phyloP scores from a whole-genome alignment of 208 protist species.

The Balamuthia mandrillaris region DNA sequence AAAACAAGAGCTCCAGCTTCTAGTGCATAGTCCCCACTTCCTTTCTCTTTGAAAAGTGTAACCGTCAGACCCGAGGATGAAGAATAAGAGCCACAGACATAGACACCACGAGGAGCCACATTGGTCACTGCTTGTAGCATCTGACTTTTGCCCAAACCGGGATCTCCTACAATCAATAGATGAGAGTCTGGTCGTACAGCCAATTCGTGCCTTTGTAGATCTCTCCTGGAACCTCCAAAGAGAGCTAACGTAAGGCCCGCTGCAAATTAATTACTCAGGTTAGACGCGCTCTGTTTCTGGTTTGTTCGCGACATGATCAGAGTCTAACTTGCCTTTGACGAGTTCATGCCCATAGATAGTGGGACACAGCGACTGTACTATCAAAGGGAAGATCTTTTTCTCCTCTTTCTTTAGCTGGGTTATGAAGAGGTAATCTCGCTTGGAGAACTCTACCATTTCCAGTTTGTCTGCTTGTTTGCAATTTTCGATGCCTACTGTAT shows the following conservation, averaged over 20 bases:
- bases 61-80: conserved; percentile 96
- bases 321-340: conserved; percentile 60
- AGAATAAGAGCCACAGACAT: conserved; percentile 97
- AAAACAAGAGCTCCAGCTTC: conserved; percentile 88
- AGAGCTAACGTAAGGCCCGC: conserved; percentile 80
- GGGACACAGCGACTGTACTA: conserved; percentile 87
- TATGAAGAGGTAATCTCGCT: conserved; percentile 65
- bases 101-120: conserved; percentile 92
- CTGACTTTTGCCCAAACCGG: conserved; percentile 91
- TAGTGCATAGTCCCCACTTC: conserved; percentile 82
- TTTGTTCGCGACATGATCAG: neutral
- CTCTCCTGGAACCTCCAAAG: conserved; percentile 77
- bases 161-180: conserved; percentile 92
- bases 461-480: conserved; percentile 47
- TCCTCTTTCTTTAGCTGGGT: conserved; percentile 70
- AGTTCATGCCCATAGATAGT: conserved; percentile 87
- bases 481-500: conserved; percentile 66
- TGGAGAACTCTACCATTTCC: conserved; percentile 29
- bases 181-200: conserved; percentile 83
- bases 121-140: conserved; percentile 85
- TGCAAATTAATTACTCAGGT: neutral
- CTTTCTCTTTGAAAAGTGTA: conserved; percentile 86
- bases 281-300: neutral
- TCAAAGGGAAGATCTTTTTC: conserved; percentile 75
- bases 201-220: conserved; percentile 45